Evolutionary conservation across 129 eudicot species (phyloP), one percentile per base, ranked within the genome.

Genomic region (Arctium lappa): DNA sequence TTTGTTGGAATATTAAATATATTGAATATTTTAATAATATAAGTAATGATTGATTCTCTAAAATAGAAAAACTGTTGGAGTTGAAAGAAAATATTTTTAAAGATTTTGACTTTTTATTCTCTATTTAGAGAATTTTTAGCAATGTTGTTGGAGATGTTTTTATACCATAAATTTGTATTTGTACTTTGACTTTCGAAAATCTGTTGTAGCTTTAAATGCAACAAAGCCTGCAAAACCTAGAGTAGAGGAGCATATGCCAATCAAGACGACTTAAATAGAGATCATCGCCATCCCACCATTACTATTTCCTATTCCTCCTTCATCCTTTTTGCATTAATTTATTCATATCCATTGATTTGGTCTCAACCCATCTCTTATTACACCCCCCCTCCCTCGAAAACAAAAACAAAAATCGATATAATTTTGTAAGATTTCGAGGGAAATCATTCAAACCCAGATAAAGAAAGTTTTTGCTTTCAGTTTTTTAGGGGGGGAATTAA

Each of bases 151-250:
- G 27, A 22, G 27, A 22, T 22, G 27, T 0, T 22, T 22, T 22
- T 22, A 22, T 0, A 22, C 0, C 76, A 44, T 9, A 46, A 16
- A 4, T 38, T 81, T 38, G 73, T 78, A 62, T 66, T 82, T 75
- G 68, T n/a, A 60, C 60, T 48, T 22, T 50, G n/a, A 15, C 18
- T 13, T 13, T 50, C 63, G 10, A 62, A 82, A 77, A 73, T 31
- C 68, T n/a, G 74, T 83, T 72, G 74, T 73, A 50, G 65, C 86
- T 83, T 83, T 78, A 82, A 22, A 76, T 82, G 86, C 86, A 82
- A 82, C 86, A 82, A 82, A 82, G 81, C 86, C 80, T 76, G 86
- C 75, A 33, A 76, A 76, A 82, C 76, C 76, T 46, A 82, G 76
- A 82, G 46, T 46, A 82, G 76, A 82, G 46, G 46, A 72, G 62